Evolutionary conservation across 441 rosid genomes (phyloP).

Genomic region (Mallotus repandus): DNA sequence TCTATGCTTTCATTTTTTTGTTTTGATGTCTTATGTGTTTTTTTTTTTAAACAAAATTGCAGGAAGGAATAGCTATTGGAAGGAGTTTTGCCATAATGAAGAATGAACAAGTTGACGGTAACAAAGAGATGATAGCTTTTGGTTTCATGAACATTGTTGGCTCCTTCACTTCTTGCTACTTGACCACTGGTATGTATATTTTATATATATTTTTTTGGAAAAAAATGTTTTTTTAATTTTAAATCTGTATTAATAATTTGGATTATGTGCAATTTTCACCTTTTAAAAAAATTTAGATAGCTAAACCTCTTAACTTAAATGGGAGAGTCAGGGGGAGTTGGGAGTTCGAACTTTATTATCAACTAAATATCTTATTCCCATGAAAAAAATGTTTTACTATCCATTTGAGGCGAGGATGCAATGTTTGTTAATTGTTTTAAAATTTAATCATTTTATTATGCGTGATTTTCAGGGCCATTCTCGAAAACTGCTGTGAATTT

Average conservation of each 20-base stretch:
- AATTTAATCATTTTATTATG: no score
- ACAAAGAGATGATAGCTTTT: slow-evolving; percentile 87
- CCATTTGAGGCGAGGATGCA: no score
- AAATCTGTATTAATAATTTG: no score
- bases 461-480: slow-evolving; percentile 63
- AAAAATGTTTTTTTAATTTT: no score
- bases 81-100: slow-evolving; percentile 74
- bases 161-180: slow-evolving; percentile 83
- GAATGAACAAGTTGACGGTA: slow-evolving; percentile 83
- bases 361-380: no score
- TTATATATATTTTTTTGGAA: background rate
- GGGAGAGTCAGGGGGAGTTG: no score
- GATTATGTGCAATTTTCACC: no score
- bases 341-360: no score
- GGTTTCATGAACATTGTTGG: slow-evolving; percentile 87
- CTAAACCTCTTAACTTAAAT: no score
- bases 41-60: slow-evolving; percentile 9
- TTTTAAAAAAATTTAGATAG: no score
- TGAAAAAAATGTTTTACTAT: no score
- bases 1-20: background rate
- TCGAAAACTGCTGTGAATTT: slow-evolving; percentile 88
- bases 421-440: no score
- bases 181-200: slow-evolving; percentile 59
- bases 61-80: slow-evolving; percentile 95
- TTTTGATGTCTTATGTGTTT: background rate